These are phyloP conservation scores for Pseudomicrostroma phylloplanum DNA, from an alignment of 1,284 basidiomycete species.

Conservation along the genomic window DNA sequence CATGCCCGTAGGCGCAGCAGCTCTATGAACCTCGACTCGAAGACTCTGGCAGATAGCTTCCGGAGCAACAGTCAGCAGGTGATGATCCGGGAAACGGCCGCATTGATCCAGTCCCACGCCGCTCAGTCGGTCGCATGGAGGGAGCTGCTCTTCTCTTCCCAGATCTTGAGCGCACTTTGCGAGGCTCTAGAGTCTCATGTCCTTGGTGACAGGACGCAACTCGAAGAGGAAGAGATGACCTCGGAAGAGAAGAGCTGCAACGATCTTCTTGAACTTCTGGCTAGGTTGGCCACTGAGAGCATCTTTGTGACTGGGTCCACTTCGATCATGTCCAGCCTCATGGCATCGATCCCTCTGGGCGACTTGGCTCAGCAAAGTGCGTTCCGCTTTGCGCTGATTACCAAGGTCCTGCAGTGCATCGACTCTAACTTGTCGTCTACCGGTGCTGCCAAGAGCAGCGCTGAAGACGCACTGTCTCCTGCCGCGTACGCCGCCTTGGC, in stretches of 20 bases:
- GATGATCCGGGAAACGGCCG: slow-evolving; percentile 24
- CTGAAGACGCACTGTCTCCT: neutral
- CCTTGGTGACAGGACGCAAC: slow-evolving; percentile 5
- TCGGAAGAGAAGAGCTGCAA: slow-evolving; percentile 3
- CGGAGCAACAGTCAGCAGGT: slow-evolving; percentile 18
- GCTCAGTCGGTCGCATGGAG: slow-evolving; percentile 15
- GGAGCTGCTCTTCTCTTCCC: slow-evolving; percentile 38
- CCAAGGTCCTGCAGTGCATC: neutral
- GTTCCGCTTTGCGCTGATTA: slow-evolving; percentile 19
- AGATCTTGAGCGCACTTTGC: slow-evolving; percentile 31
- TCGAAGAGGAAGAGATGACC: neutral
- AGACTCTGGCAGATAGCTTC: slow-evolving; percentile 21
- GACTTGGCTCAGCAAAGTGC: slow-evolving; percentile 23
- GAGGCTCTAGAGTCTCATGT: slow-evolving; percentile 28
- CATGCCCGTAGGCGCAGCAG: slow-evolving; percentile 29
- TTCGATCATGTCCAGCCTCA: slow-evolving; percentile 22
- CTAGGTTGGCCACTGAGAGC: slow-evolving; percentile 21
- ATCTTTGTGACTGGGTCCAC: slow-evolving; percentile 25
- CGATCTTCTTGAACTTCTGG: slow-evolving; percentile 21
- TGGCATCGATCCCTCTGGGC: slow-evolving; percentile 23
- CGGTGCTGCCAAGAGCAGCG: neutral
- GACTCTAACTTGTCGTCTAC: neutral
- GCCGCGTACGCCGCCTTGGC: slow-evolving; percentile 16
- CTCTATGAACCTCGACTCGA: slow-evolving; percentile 30
- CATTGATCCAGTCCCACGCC: slow-evolving; percentile 24